Base-by-base conservation (phyloP, 257 asterid genomes). In the Osmanthus fragrans region DNA sequence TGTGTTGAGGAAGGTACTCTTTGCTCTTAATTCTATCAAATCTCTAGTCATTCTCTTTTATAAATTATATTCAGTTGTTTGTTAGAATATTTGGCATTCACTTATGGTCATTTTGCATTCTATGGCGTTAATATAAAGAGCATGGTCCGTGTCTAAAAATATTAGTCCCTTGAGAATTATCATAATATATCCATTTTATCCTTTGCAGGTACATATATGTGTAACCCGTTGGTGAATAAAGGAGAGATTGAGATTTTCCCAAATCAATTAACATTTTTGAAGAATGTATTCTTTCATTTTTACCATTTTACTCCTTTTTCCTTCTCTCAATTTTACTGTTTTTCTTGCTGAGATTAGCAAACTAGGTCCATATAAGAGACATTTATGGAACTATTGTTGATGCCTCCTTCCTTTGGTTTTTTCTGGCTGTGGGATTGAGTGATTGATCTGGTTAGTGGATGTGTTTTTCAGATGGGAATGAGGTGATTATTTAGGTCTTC, bases 1-100 rank as follows among this genome's bases (percentile, higher is more conserved):
- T 85, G 96, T 93, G 33, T 84, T 93, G 77, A 91, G 92, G 84
- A 96, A 96, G 98, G 97, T 93, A 83, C 12, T 40, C 54, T 67
- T 30, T 51, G 51, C 32, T 70, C 45, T 76, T 34, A 27, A 34
- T 51, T 27, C 30, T 45, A 51, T 70, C 42, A 30, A 51, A 23
- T 33, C 54, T 56, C 74, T 33, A 25, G 18, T 12, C 36, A 63
- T 63, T 63, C 33, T 63, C 36, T 63, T 47, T 37, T 16, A 7
- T 13, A 64, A 42, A 11, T 77, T 30, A 15, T 27, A 72, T 73
- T 60, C 29, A 25, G 15, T 51, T 49, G n/a, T 76, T 49, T 71
- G 37, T 75, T 11, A 18, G 21, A 34, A 13, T 29, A 63, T 37
- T 37, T 47, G 39, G 23, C 23, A 29, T 66, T 34, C 54, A 11